phyloP scores from a whole-genome alignment of 2,329 filamentous ascomycete genomes.

The Aureobasidium vineae region DNA sequence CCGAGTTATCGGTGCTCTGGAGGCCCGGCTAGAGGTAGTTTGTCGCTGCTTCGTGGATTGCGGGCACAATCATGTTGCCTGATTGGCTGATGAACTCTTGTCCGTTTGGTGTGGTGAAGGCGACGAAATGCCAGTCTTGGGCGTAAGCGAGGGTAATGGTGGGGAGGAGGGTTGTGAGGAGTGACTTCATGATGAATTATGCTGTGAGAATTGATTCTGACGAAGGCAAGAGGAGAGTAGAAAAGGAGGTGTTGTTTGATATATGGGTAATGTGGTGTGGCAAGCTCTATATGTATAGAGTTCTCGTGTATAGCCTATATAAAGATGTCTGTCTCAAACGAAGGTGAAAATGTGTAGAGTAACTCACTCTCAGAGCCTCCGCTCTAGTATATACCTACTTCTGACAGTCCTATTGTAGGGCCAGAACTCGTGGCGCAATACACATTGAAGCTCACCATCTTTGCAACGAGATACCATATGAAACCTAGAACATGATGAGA shows the following conservation, averaged over 20 bases:
- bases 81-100: constrained; percentile 5
- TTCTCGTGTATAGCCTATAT: background rate
- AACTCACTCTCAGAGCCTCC: too few relatives aligned
- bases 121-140: constrained; percentile 12
- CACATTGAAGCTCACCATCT: too few relatives aligned
- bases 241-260: too few relatives aligned
- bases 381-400: too few relatives aligned
- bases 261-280: too few relatives aligned
- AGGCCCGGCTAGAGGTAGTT: constrained; percentile 4
- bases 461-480: too few relatives aligned
- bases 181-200: background rate
- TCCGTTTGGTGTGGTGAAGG: background rate
- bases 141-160: background rate
- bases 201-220: too few relatives aligned
- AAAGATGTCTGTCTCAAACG: background rate
- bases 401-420: too few relatives aligned
- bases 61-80: constrained; percentile 1
- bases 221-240: too few relatives aligned
- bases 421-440: too few relatives aligned
- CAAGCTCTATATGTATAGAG: background rate
- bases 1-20: background rate
- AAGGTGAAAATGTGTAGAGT: too few relatives aligned
- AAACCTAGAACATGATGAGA: too few relatives aligned
- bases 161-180: background rate
- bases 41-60: background rate